These are phyloP conservation scores for Penicillium fimorum DNA, from an alignment of 495 filamentous ascomycete species.

Conservation along the genomic window DNA sequence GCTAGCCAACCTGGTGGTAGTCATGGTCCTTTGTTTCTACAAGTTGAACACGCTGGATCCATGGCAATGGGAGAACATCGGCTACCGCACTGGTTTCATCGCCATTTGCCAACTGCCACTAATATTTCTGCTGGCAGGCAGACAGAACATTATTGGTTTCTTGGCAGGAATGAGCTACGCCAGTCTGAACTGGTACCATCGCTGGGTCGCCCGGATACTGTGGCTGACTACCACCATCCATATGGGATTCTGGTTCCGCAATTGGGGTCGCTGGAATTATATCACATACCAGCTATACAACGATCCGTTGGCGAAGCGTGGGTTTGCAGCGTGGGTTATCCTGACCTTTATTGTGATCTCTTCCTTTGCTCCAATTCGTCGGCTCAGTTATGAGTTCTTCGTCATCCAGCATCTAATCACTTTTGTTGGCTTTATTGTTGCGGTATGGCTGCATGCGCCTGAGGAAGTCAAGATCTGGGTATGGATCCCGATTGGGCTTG, in stretches of 20 bases:
- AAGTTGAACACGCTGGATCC: conserved; percentile 37
- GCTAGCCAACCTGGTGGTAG: conserved; percentile 38
- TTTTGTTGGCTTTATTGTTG: conserved; percentile 64
- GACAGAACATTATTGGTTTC: conserved; percentile 69
- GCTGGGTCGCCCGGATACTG: conserved; percentile 74
- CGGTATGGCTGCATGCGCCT: conserved; percentile 64
- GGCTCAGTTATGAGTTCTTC: conserved; percentile 74
- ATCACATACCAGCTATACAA: conserved; percentile 59
- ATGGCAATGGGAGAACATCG: conserved; percentile 66
- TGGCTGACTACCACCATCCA: conserved; percentile 75
- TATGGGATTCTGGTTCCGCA: conserved; percentile 66
- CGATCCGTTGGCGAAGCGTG: conserved; percentile 63
- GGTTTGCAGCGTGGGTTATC: conserved; percentile 71
- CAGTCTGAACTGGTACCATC: conserved; percentile 79
- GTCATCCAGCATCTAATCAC: conserved; percentile 75
- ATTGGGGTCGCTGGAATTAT: conserved; percentile 66
- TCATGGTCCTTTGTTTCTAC: conserved; percentile 45
- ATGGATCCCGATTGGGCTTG: conserved; percentile 70
- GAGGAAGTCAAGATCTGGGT: conserved; percentile 51
- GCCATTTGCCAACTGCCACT: conserved; percentile 79
- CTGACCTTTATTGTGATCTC: conserved; percentile 69
- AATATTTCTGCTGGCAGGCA: conserved; percentile 75
- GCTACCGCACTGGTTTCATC: conserved; percentile 73
- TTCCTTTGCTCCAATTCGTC: conserved; percentile 65
- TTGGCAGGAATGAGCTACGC: conserved; percentile 70